A percentile compares a stretch with the other conserved stretches of the same genome.
phyloP scores from a whole-genome alignment of 2,329 filamentous ascomycete species.

The Aspergillus pseudoviridinutans region DNA sequence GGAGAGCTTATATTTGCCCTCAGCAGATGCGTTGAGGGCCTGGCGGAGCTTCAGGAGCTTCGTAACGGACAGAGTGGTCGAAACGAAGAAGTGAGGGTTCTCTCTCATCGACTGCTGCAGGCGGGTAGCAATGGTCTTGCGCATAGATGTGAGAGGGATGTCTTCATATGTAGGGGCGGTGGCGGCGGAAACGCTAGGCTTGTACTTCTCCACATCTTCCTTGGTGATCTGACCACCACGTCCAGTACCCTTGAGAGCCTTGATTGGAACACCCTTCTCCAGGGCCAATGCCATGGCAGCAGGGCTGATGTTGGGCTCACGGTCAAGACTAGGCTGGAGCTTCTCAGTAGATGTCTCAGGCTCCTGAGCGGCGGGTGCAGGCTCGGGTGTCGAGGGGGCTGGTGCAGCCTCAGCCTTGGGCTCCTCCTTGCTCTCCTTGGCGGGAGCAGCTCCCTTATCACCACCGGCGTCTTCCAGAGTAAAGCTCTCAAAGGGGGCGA shows the following conservation, averaged over 20 bases:
- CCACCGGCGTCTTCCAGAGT: constrained; percentile 86
- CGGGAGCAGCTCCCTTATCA: constrained; percentile 62
- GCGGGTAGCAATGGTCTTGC: constrained; percentile 93
- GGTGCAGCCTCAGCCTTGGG: constrained; percentile 48
- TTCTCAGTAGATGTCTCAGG: constrained; percentile 69
- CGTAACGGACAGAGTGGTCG: constrained; percentile 80
- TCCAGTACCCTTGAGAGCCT: constrained; percentile 80
- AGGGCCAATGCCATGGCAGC: constrained; percentile 77
- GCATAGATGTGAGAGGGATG: constrained; percentile 82
- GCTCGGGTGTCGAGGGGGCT: constrained; percentile 60
- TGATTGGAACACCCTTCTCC: constrained; percentile 76
- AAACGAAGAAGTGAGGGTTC: constrained; percentile 98
- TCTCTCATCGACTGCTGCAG: constrained; percentile 84
- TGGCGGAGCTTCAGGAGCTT: constrained; percentile 96
- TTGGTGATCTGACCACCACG: constrained; percentile 83
- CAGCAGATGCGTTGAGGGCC: constrained; percentile 81
- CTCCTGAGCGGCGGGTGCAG: constrained; percentile 52
- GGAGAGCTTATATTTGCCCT: constrained; percentile 98
- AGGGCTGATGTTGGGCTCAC: constrained; percentile 68
- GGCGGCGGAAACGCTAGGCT: constrained; percentile 52
- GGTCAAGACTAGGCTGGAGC: constrained; percentile 79
- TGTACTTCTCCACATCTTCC: constrained; percentile 86
- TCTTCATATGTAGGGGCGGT: constrained; percentile 73
- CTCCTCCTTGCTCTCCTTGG: constrained; percentile 60
- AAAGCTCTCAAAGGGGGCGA: constrained; percentile 85